phyloP scores from a whole-genome alignment of 495 filamentous ascomycete genomes.

The Penicillium pulvis region DNA sequence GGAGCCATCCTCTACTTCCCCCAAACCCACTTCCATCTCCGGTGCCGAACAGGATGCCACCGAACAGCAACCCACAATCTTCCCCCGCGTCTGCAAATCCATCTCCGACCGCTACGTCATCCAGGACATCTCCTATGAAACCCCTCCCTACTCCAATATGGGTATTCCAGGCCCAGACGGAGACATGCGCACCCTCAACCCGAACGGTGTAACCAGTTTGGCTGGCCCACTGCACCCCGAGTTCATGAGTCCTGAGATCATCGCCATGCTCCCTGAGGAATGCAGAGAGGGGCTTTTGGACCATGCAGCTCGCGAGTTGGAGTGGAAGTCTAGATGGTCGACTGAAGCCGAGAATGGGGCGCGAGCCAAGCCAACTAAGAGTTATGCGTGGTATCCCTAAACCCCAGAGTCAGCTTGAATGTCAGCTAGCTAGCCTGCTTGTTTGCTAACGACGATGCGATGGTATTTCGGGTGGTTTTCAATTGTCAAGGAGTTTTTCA shows the following conservation, averaged over 20 bases:
- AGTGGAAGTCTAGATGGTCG: slow-evolving; percentile 75
- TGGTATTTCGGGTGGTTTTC: neutral
- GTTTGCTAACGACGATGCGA: neutral
- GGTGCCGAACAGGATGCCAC: slow-evolving; percentile 1
- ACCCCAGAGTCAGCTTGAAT: slow-evolving; percentile 25
- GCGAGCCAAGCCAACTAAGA: slow-evolving; percentile 53
- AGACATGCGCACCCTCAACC: slow-evolving; percentile 57
- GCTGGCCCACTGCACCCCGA: slow-evolving; percentile 42
- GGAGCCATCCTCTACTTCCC: neutral
- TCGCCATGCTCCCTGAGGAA: slow-evolving; percentile 68
- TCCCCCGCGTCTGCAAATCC: slow-evolving; percentile 63
- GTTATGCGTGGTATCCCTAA: slow-evolving; percentile 51
- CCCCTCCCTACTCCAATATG: slow-evolving; percentile 57
- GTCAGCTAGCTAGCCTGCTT: neutral
- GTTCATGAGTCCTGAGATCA: slow-evolving; percentile 64
- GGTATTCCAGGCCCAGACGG: slow-evolving; percentile 68
- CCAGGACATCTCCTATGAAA: slow-evolving; percentile 67
- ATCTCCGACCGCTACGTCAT: slow-evolving; percentile 76
- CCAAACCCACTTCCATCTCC: neutral
- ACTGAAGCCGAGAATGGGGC: slow-evolving; percentile 57
- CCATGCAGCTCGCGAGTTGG: slow-evolving; percentile 58
- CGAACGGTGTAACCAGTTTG: slow-evolving; percentile 63
- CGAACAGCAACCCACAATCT: slow-evolving; percentile 37
- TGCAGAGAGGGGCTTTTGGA: slow-evolving; percentile 69
- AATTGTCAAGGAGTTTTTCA: slow-evolving; percentile 6